Evolutionary conservation across 73 alveolate genomes (phyloP).

Genomic region (Paramecium primaurelia): DNA sequence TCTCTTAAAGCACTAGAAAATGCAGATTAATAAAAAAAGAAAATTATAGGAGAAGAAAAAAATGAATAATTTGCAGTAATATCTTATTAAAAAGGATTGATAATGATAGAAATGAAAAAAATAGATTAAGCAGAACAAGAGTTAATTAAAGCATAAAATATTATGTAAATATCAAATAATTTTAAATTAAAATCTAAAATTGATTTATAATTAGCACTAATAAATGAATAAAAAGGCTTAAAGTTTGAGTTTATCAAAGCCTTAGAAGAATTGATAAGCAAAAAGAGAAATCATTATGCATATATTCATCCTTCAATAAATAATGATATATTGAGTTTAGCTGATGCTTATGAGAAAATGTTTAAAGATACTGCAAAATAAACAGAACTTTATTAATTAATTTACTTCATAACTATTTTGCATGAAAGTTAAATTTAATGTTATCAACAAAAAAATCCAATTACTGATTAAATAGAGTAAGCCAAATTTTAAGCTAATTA

Average conservation of each 20-base stretch:
- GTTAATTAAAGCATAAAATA: neutral
- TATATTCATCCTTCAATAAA: neutral
- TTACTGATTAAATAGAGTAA: neutral
- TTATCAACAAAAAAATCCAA: neutral
- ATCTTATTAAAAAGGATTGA: neutral
- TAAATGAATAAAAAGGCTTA: neutral
- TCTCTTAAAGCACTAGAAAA: neutral
- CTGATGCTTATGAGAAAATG: neutral
- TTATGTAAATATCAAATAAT: neutral
- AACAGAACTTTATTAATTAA: neutral
- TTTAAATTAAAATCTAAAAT: neutral
- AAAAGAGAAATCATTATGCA: neutral
- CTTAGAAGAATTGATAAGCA: neutral
- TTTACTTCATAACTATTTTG: neutral
- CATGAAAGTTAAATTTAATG: neutral
- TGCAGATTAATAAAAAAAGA: neutral
- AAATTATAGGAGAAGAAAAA: neutral
- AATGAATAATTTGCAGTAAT: neutral
- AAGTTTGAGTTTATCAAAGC: neutral
- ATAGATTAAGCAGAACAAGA: neutral
- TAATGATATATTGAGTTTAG: neutral
- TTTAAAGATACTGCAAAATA: neutral
- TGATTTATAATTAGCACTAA: neutral
- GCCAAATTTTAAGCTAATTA: neutral
- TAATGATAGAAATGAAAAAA: neutral